Conservation (phyloP, 305 asterid genomes). For the Rubia peregrina region DNA sequence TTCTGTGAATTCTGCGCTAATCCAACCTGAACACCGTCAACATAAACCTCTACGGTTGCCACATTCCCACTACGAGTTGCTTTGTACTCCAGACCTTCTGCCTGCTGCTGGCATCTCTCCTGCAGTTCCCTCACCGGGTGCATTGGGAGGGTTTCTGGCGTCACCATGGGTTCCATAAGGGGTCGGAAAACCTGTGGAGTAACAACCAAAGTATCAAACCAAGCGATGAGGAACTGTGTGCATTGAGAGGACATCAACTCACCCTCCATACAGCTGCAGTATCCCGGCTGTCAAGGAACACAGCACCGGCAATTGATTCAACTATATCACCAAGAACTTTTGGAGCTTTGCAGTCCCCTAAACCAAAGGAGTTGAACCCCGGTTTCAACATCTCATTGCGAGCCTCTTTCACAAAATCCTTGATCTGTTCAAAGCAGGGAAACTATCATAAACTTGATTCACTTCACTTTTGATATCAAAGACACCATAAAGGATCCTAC, state of each 20-base stretch:
- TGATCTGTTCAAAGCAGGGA: conserved; percentile 48
- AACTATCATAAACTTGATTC: background rate
- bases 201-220: background rate
- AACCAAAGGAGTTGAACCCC: conserved; percentile 90
- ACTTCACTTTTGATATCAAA: background rate
- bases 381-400: conserved; percentile 66
- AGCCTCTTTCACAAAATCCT: conserved; percentile 88
- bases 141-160: conserved; percentile 98
- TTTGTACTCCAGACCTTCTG: conserved; percentile 93
- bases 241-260: conserved; percentile 13
- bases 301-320: conserved; percentile 98
- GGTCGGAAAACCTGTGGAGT: conserved; percentile 75
- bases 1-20: conserved; percentile 84
- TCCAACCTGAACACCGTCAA: conserved; percentile 89
- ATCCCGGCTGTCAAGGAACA: conserved; percentile 79
- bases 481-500: background rate
- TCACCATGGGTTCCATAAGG: conserved; percentile 88
- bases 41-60: conserved; percentile 91
- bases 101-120: conserved; percentile 96
- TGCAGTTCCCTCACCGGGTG: conserved; percentile 97
- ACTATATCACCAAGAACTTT: conserved; percentile 98
- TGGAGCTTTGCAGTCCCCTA: conserved; percentile 99
- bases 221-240: no score
- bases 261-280: conserved; percentile 93
- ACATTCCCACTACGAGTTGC: conserved; percentile 58